Percentiles rank a stretch among this genome's conserved stretches.
These are phyloP conservation scores for Agmasoma carcini DNA, from an alignment of 371 early-diverging fungal genomes.

Conservation along the genomic window DNA sequence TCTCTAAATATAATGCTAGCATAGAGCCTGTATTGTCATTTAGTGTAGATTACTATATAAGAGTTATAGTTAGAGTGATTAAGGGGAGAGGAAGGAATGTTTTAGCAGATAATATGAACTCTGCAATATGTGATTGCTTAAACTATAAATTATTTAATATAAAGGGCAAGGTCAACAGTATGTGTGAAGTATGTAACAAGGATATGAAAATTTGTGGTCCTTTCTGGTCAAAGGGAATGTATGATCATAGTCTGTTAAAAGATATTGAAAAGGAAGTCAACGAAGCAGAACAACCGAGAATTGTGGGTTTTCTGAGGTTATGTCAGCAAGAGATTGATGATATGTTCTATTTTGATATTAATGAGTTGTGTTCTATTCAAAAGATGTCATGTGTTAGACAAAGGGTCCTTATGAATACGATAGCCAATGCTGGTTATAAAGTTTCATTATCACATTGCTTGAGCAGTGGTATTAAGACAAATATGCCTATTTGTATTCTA, in stretches of 20 bases:
- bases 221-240: slow-evolving; percentile 68
- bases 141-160: slow-evolving; percentile 7
- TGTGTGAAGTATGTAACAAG: slow-evolving; percentile 45
- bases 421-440: slow-evolving; percentile 73
- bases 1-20: slow-evolving; percentile 66
- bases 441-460: slow-evolving; percentile 75
- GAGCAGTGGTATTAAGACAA: slow-evolving; percentile 72
- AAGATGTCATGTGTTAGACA: slow-evolving; percentile 36
- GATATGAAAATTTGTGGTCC: slow-evolving; percentile 73
- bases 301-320: slow-evolving; percentile 80
- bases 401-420: slow-evolving; percentile 59
- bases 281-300: slow-evolving; percentile 58
- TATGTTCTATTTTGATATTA: slow-evolving; percentile 46
- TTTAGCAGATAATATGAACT: slow-evolving; percentile 24
- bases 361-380: slow-evolving; percentile 21
- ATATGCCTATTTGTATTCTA: slow-evolving; percentile 70
- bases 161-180: slow-evolving; percentile 1
- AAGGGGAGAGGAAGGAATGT: slow-evolving; percentile 52
- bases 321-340: slow-evolving; percentile 59
- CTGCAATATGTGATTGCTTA: slow-evolving; percentile 44
- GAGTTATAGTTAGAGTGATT: slow-evolving; percentile 84
- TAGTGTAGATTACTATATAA: slow-evolving; percentile 92
- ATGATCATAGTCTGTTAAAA: slow-evolving; percentile 64
- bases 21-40: slow-evolving; percentile 78
- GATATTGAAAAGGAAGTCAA: slow-evolving; percentile 56